These are phyloP conservation scores for Rostrohypoxylon terebratum DNA, from an alignment of 495 filamentous ascomycete species.

Conservation along the genomic window DNA sequence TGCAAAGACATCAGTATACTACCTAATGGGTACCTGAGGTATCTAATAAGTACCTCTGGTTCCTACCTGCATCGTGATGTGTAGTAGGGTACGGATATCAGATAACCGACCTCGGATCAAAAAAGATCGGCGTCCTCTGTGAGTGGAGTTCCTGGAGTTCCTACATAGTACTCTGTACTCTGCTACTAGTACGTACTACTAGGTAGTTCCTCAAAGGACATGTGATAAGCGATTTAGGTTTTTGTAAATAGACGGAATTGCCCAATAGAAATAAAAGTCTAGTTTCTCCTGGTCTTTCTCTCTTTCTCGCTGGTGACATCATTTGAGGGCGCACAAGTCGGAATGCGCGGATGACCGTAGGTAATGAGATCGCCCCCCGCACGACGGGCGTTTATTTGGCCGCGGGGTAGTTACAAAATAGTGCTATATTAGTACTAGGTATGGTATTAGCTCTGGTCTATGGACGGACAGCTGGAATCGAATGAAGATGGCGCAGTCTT, in stretches of 20 bases:
- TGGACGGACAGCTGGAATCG: no score
- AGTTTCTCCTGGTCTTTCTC: not conserved
- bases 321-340: not conserved
- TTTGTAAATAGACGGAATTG: constrained; percentile 20
- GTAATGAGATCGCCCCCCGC: constrained; percentile 7
- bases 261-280: constrained; percentile 18
- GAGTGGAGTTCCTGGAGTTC: not conserved
- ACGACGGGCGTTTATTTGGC: constrained; percentile 30
- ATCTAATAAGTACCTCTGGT: not conserved
- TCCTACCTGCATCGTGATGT: not conserved
- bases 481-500: no score
- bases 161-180: no score
- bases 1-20: not conserved
- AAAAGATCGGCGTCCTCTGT: not conserved
- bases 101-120: constrained; percentile 40
- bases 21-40: not conserved
- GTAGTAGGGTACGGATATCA: constrained; percentile 15
- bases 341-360: constrained; percentile 36
- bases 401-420: constrained; percentile 6
- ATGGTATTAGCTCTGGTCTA: not conserved
- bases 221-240: not conserved
- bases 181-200: no score
- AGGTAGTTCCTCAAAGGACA: not conserved
- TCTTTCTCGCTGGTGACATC: constrained; percentile 25
- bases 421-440: no score